Base-by-base conservation (phyloP, 2,329 filamentous ascomycete genomes). In the Cladophialophora exuberans region DNA sequence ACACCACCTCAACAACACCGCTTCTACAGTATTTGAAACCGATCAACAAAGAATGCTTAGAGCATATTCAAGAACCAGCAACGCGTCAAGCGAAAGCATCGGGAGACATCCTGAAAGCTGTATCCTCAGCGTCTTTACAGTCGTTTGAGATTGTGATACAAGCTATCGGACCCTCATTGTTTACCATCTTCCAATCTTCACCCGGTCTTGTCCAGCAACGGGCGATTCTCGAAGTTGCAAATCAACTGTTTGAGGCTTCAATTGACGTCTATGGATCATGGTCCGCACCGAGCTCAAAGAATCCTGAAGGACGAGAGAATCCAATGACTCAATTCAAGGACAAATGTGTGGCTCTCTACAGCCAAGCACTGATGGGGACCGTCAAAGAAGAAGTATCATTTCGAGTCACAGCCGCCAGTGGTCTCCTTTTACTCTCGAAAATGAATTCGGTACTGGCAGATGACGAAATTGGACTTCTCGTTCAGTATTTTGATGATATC, bases 1-100 rank as follows among this genome's bases (percentile, higher is more conserved):
- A 73, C 58, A 17, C 33, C 4, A 31, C 33, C n/a, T n/a, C n/a
- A 13, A 28, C 33, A 7, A 72, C 70, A 57, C 76, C 64, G 64
- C 74, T 76, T 67, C 78, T 68, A 60, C 80, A 69, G 25, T 88
- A 83, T 66, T 69, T 88, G 20, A 78, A 78, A 41, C 81, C 83
- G 1, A 79, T 87, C 55, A 80, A 80, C 41, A 84, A 85, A 62
- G 85, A 88, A 69, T 87, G 84, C 65, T 83, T 85, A 56, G 83
- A 87, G 58, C 83, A 87, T 63, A 73, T 88, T 3, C 82, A 84
- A 63, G 84, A 88, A 65, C 85, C 85, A 5, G 84, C 85, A 39
- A 85, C 84, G 4, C 87, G 87, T 65, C 83, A 88, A 65, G 86
- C 85, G 3, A 82, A 83, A 64, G 83, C 83, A 7, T 79, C 83